A percentile compares a stretch with the other conserved stretches of the same genome.
Conservation (phyloP, 371 early-diverging fungal genomes). For the Lichtheimia ramosa region DNA sequence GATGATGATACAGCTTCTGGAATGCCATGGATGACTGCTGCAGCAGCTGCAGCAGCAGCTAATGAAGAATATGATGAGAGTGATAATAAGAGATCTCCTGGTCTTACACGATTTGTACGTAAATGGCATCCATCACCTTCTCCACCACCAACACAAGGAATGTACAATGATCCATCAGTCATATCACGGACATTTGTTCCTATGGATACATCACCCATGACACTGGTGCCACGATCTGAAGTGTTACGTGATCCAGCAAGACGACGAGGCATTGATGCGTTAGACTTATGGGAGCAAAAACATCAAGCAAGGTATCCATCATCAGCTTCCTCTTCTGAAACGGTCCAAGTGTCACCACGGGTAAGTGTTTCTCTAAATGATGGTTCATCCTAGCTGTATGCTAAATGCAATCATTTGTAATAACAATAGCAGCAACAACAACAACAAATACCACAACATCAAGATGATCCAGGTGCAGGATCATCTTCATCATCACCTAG, state of each 20-base stretch:
- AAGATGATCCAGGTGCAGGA: no score
- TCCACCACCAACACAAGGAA: no score
- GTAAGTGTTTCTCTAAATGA: no score
- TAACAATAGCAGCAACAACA: no score
- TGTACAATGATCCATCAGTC: no score
- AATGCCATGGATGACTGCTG: conserved; percentile 1
- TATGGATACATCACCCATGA: conserved; percentile 29
- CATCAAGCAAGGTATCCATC: conserved; percentile 11
- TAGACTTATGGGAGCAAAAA: conserved; percentile 40
- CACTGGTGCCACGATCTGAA: conserved; percentile 34
- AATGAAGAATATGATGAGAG: neutral
- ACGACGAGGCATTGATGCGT: conserved; percentile 43
- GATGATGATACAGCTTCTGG: neutral
- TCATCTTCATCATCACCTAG: conserved; percentile 1
- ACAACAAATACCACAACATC: no score
- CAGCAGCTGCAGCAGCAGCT: neutral
- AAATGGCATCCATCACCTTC: conserved; percentile 4
- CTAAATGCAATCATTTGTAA: no score
- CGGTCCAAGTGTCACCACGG: neutral
- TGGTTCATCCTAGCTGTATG: no score
- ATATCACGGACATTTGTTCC: conserved; percentile 32
- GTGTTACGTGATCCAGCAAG: conserved; percentile 38
- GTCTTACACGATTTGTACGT: neutral
- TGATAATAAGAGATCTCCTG: neutral
- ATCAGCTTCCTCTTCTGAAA: conserved; percentile 10